phyloP scores from a whole-genome alignment of 1,139 yeast genomes.

The Saccharomycopsis hybrid region DNA sequence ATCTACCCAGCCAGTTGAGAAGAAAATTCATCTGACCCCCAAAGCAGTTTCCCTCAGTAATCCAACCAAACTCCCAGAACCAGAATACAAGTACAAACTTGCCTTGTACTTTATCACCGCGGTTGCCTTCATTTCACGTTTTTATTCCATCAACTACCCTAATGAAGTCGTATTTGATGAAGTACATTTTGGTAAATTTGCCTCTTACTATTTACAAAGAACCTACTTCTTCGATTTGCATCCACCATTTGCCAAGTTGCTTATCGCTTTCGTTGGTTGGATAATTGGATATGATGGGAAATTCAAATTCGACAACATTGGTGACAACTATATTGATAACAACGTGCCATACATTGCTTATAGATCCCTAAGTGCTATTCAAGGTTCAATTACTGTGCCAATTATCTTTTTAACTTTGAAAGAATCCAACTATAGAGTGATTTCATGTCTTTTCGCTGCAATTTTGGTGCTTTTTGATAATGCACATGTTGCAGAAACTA shows the following conservation, averaged over 20 bases:
- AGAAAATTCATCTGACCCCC: not conserved
- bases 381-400: slow-evolving; percentile 81
- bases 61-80: slow-evolving; percentile 15
- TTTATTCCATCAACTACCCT: slow-evolving; percentile 66
- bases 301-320: slow-evolving; percentile 87
- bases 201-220: slow-evolving; percentile 76
- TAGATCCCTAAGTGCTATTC: slow-evolving; percentile 73
- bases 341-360: slow-evolving; percentile 87
- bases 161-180: slow-evolving; percentile 94
- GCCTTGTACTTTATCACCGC: slow-evolving; percentile 48
- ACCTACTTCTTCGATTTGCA: slow-evolving; percentile 93
- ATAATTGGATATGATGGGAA: slow-evolving; percentile 82
- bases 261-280: slow-evolving; percentile 88
- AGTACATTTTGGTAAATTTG: slow-evolving; percentile 96
- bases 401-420: slow-evolving; percentile 75
- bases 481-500: slow-evolving; percentile 87
- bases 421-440: slow-evolving; percentile 71
- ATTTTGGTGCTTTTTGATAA: slow-evolving; percentile 70
- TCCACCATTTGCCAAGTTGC: slow-evolving; percentile 94
- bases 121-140: slow-evolving; percentile 66
- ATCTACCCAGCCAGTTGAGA: not conserved
- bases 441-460: slow-evolving; percentile 79
- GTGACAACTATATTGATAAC: slow-evolving; percentile 68
- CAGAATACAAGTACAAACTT: slow-evolving; percentile 30
- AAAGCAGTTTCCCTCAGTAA: not conserved